Conservation (phyloP, 1,139 yeast species). For the Diutina scorzettiae region DNA sequence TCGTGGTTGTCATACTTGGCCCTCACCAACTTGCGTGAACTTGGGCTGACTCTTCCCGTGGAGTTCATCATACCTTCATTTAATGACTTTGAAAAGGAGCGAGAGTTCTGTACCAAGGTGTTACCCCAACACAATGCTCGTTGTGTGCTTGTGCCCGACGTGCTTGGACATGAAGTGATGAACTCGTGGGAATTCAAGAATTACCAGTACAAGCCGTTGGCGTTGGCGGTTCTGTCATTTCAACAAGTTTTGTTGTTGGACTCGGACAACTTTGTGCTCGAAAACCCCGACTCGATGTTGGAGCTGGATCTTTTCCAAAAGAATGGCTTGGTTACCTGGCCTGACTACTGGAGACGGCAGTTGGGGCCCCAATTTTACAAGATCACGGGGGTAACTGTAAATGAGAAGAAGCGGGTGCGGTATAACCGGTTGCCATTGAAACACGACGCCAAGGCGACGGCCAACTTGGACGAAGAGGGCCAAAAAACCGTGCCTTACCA, state of each 20-base stretch:
- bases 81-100: constrained; percentile 16
- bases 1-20: constrained; percentile 43
- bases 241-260: constrained; percentile 23
- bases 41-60: constrained; percentile 45
- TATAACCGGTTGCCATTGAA: constrained; percentile 16
- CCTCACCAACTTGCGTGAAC: constrained; percentile 39
- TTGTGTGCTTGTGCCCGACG: constrained; percentile 26
- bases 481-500: constrained; percentile 18
- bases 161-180: constrained; percentile 20
- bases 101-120: constrained; percentile 18
- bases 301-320: constrained; percentile 20
- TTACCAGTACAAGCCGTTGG: constrained; percentile 23
- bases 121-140: constrained; percentile 20
- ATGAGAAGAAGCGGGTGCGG: constrained; percentile 13
- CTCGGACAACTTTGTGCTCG: constrained; percentile 24
- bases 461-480: constrained; percentile 12
- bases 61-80: constrained; percentile 33
- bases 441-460: constrained; percentile 12
- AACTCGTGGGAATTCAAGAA: constrained; percentile 13
- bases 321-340: constrained; percentile 24
- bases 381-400: constrained; percentile 17
- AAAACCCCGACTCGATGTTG: constrained; percentile 23
- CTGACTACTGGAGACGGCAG: constrained; percentile 30
- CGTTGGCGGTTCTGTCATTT: constrained; percentile 23
- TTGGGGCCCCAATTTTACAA: constrained; percentile 24